Percentiles rank a stretch among this genome's conserved stretches.
These are phyloP conservation scores for Ogataea glucozyma DNA, from an alignment of 805 yeast species.

Conservation along the genomic window DNA sequence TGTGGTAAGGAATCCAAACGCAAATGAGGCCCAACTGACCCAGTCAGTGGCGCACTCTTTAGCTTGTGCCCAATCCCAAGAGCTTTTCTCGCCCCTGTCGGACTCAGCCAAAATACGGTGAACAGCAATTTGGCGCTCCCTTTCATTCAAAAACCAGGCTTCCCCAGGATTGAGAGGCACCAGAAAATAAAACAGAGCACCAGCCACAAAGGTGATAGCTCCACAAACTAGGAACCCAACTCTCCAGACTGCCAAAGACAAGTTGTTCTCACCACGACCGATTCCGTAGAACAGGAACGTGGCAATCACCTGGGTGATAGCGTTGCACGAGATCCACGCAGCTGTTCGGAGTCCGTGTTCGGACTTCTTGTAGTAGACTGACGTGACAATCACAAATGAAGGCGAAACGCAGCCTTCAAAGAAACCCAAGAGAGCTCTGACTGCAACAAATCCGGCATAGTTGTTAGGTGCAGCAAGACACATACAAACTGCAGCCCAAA, in stretches of 20 bases:
- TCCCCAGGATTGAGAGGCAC: constrained; percentile 42
- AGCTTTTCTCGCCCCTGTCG: constrained; percentile 45
- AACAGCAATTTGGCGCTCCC: constrained; percentile 30
- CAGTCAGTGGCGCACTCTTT: constrained; percentile 55
- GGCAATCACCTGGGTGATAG: constrained; percentile 46
- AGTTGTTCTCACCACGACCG: constrained; percentile 35
- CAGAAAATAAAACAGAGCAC: constrained; percentile 26
- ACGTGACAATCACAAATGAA: constrained; percentile 53
- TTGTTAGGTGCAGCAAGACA: constrained; percentile 46
- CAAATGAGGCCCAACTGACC: constrained; percentile 49
- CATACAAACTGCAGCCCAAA: constrained; percentile 63
- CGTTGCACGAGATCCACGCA: constrained; percentile 45
- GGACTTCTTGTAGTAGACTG: constrained; percentile 55
- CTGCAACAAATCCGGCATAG: constrained; percentile 47
- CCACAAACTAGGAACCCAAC: constrained; percentile 61
- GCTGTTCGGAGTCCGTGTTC: constrained; percentile 39
- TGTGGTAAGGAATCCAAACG: constrained; percentile 43
- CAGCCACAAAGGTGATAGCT: constrained; percentile 43
- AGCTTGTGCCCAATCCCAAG: constrained; percentile 55
- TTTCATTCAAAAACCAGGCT: constrained; percentile 46
- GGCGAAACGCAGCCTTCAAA: constrained; percentile 58
- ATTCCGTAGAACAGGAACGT: constrained; percentile 55
- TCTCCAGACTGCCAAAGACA: constrained; percentile 56
- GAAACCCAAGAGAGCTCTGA: constrained; percentile 50
- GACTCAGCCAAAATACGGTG: constrained; percentile 19